Percentiles rank a stretch among this genome's conserved stretches.
Evolutionary conservation across 1,284 basidiomycete genomes (phyloP).

Genomic region (Butyriboletus appendiculatus): DNA sequence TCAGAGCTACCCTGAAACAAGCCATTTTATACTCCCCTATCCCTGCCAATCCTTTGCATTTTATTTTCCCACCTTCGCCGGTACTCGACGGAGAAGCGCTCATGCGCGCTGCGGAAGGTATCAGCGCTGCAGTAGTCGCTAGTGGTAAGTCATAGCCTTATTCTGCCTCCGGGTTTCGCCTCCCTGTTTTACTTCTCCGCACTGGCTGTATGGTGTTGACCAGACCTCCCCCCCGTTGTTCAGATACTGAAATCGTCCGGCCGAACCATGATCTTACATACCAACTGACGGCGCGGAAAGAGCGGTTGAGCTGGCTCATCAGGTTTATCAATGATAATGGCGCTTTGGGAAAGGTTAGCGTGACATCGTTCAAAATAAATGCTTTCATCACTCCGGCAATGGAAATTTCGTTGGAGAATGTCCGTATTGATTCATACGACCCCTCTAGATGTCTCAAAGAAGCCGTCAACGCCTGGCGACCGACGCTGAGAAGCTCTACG

Average conservation of each 20-base stretch:
- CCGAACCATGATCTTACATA: constrained; percentile 79
- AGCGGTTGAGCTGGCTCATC: constrained; percentile 80
- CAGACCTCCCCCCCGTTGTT: not conserved
- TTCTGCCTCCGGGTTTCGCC: not conserved
- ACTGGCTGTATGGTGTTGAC: not conserved
- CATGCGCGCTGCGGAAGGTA: constrained; percentile 76
- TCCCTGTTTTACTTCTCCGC: not conserved
- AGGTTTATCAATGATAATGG: constrained; percentile 87
- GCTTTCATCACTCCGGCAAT: not conserved
- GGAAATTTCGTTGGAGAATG: not conserved
- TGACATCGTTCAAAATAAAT: not conserved
- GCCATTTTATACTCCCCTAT: constrained; percentile 68
- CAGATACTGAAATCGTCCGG: constrained; percentile 74
- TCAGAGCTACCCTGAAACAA: constrained; percentile 86
- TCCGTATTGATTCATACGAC: constrained; percentile 6
- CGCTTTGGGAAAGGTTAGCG: constrained; percentile 66
- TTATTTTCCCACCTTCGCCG: constrained; percentile 74
- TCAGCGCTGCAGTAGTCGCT: constrained; percentile 73
- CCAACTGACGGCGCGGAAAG: constrained; percentile 77
- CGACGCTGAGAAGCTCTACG: constrained; percentile 90
- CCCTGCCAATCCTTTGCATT: constrained; percentile 77
- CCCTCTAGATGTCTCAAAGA: constrained; percentile 71
- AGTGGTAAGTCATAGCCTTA: constrained; percentile 48
- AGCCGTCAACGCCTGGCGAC: constrained; percentile 75
- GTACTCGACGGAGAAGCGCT: constrained; percentile 74